Base-by-base conservation (phyloP, 192 early-diverging fungal genomes). In the Coemansia sp. region DNA sequence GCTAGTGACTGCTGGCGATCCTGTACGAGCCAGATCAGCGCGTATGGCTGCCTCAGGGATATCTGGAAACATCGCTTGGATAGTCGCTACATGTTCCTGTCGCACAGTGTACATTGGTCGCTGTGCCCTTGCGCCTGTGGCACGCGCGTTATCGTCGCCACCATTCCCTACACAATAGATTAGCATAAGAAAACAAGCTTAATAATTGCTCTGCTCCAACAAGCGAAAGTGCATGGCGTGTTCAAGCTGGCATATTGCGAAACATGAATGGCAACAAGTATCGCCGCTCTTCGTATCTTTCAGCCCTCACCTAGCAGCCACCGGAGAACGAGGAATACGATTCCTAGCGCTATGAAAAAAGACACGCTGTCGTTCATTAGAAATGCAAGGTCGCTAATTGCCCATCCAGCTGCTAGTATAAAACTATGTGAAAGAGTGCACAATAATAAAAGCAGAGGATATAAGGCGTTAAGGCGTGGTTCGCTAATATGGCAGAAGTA, bases 1-100 rank as follows among this genome's bases (percentile, higher is more conserved):
- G 63, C 90, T 91, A 20, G 93, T 94, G 59, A 88, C 85, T 54
- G 92, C 90, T 22, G 93, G 91, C 12, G 91, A 93, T n/a, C 94
- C 93, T 15, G 93, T 94, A 36, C 90, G 89, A 65, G 91, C 87
- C 22, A 95, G 84, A 72, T 93, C 93, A 12, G 86, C 87, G 20
- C 88, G 84, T 59, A 95, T 92, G 34, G 93, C 89, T 22, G 90
- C 86, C 22, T 88, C 86, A 5, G 91, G 90, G 44, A 94, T 90
- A 67, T 92, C 84, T 8, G 94, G 94, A 60, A 95, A 95, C 94
- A 95, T 94, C 10, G 88, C 73, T 65, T 87, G 88, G 8, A 95
- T 91, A 12, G 87, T 88, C 65, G 90, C 89, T 18, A 93, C 86
- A 82, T 78, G 75, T 43, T 83, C 76, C n/a, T 54, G 72, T 34